Conservation (phyloP, 1,139 yeast species). For the Sugiyamaella castrensis region DNA sequence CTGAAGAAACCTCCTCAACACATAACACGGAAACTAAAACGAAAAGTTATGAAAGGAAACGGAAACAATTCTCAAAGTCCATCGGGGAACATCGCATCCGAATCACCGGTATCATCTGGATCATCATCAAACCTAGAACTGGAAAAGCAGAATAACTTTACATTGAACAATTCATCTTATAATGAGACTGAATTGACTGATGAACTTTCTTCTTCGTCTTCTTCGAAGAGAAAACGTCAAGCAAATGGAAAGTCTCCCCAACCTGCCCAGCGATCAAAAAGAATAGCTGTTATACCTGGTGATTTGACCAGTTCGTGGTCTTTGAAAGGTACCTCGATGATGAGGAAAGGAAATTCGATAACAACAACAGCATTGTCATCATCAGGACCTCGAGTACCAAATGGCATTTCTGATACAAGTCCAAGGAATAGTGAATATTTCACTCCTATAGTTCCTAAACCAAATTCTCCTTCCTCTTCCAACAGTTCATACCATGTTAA, state of each 20-base stretch:
- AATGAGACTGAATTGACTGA: too few relatives aligned
- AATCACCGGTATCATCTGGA: too few relatives aligned
- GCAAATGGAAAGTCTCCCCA: background rate
- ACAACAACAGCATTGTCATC: background rate
- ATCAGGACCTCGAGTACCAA: background rate
- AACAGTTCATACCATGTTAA: constrained; percentile 16
- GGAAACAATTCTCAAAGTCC: too few relatives aligned
- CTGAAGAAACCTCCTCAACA: too few relatives aligned
- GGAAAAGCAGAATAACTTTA: too few relatives aligned
- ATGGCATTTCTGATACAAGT: background rate
- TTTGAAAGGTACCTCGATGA: background rate
- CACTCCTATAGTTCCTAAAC: background rate
- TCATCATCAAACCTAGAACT: too few relatives aligned
- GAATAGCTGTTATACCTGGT: background rate
- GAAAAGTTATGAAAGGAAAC: too few relatives aligned
- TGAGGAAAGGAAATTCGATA: background rate
- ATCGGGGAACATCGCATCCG: too few relatives aligned
- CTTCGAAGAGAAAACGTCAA: background rate
- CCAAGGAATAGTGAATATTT: background rate
- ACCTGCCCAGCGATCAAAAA: background rate
- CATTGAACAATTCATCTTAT: too few relatives aligned
- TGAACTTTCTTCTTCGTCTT: too few relatives aligned
- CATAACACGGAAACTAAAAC: too few relatives aligned
- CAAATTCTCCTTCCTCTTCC: background rate
- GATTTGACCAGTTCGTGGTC: constrained; percentile 9